Conservation (phyloP, 2,329 filamentous ascomycete genomes). For the Dryadomyces quercus-mongolicae region DNA sequence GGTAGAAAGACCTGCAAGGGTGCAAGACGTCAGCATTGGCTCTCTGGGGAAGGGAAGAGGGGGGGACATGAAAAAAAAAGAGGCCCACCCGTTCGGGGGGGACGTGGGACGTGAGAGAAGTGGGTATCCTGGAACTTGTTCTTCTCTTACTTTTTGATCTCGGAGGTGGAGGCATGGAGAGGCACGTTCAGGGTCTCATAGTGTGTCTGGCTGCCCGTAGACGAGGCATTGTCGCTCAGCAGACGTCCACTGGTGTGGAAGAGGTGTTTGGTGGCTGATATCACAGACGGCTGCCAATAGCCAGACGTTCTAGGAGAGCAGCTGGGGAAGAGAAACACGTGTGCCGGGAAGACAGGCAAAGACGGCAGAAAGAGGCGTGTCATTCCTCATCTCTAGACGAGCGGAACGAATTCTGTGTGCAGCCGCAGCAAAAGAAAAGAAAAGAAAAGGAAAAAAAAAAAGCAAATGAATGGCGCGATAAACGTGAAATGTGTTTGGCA, state of each 20-base stretch:
- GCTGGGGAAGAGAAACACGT: slow-evolving; percentile 5
- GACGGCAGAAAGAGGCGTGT: slow-evolving; percentile 29
- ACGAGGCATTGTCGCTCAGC: slow-evolving; percentile 14
- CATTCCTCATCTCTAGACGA: slow-evolving; percentile 47
- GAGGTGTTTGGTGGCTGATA: background rate
- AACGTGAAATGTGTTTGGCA: background rate
- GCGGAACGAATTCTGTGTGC: background rate
- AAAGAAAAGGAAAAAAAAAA: background rate
- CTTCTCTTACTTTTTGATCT: slow-evolving; percentile 66
- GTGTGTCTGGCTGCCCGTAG: slow-evolving; percentile 41
- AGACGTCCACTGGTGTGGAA: slow-evolving; percentile 20
- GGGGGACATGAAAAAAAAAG: too few species aligned
- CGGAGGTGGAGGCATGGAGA: slow-evolving; percentile 52
- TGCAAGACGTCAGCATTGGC: background rate
- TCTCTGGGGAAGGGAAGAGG: too few species aligned
- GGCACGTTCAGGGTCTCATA: slow-evolving; percentile 74
- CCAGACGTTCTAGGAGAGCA: background rate
- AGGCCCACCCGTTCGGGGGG: background rate
- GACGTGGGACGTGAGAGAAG: background rate
- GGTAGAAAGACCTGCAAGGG: slow-evolving; percentile 61
- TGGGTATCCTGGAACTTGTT: background rate
- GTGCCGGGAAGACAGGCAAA: slow-evolving; percentile 10
- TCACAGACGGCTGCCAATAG: background rate
- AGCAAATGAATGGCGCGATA: background rate
- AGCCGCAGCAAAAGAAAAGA: background rate